phyloP scores from a whole-genome alignment of 306 rosid species.

The Rosa multiflora region DNA sequence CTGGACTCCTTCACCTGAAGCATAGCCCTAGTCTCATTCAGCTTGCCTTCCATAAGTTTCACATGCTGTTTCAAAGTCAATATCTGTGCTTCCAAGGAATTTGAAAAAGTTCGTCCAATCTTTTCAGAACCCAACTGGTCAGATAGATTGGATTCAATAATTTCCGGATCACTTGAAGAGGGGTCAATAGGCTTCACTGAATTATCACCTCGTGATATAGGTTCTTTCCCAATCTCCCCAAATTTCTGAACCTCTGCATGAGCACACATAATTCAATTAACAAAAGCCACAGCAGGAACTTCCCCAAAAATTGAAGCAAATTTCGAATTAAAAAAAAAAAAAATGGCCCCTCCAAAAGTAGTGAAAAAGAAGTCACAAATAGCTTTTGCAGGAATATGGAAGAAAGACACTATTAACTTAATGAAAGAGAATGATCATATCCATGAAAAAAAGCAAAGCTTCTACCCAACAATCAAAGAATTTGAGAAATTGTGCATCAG shows the following conservation, averaged over 20 bases:
- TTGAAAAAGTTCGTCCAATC: slow-evolving; percentile 37
- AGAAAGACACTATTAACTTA: neutral
- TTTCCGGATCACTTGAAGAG: slow-evolving; percentile 34
- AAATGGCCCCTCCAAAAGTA: neutral
- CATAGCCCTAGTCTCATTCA: slow-evolving; percentile 46
- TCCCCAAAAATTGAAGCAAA: neutral
- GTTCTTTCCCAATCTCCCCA: slow-evolving; percentile 55
- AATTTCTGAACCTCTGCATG: slow-evolving; percentile 75
- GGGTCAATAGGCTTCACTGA: slow-evolving; percentile 45
- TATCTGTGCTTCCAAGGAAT: slow-evolving; percentile 52
- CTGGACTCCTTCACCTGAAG: slow-evolving; percentile 52
- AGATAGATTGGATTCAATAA: slow-evolving; percentile 33
- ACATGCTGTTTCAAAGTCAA: slow-evolving; percentile 55
- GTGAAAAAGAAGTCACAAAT: neutral
- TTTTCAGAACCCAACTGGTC: slow-evolving; percentile 46
- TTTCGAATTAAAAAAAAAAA: neutral
- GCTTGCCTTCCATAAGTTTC: slow-evolving; percentile 46
- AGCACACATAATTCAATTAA: slow-evolving; percentile 19
- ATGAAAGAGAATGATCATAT: neutral
- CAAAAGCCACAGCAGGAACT: neutral
- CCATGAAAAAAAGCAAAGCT: neutral
- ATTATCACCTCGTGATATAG: slow-evolving; percentile 35
- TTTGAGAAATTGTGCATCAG: neutral
- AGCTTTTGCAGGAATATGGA: slow-evolving; percentile 17
- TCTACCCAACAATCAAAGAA: neutral